Evolutionary conservation across 148 eudicot genomes (phyloP).

Genomic region (Diospyros kaki): DNA sequence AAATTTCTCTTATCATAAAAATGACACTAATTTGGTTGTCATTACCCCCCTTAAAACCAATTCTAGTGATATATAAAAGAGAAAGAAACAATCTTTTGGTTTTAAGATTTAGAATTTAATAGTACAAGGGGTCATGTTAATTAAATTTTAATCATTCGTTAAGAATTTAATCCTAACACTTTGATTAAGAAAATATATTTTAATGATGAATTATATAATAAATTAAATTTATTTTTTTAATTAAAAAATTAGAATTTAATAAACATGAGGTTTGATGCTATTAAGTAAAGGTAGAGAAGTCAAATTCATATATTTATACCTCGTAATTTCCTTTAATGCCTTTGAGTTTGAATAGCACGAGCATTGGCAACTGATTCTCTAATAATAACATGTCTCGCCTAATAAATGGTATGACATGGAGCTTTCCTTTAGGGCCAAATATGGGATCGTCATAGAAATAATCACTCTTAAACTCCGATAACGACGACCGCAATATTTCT

Average conservation of each 20-base stretch:
- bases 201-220: too few relatives aligned
- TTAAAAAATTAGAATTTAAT: not conserved
- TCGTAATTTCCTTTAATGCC: not conserved
- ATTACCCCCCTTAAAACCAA: too few relatives aligned
- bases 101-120: too few relatives aligned
- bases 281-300: not conserved
- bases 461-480: not conserved
- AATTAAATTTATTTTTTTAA: not conserved
- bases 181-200: too few relatives aligned
- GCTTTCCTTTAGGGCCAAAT: not conserved
- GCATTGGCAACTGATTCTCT: conserved; percentile 1
- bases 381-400: not conserved
- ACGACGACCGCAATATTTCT: not conserved
- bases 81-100: too few relatives aligned
- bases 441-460: not conserved
- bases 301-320: not conserved
- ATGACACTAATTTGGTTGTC: too few relatives aligned
- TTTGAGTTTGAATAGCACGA: not conserved
- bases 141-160: too few relatives aligned
- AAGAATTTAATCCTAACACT: too few relatives aligned
- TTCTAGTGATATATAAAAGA: too few relatives aligned
- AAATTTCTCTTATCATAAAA: too few relatives aligned
- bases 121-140: too few relatives aligned
- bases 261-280: not conserved
- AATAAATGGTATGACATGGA: not conserved